Percentiles rank a stretch among this genome's conserved stretches.
These are phyloP conservation scores for Lagenaria siceraria DNA, from an alignment of 306 rosid genomes.

Conservation along the genomic window DNA sequence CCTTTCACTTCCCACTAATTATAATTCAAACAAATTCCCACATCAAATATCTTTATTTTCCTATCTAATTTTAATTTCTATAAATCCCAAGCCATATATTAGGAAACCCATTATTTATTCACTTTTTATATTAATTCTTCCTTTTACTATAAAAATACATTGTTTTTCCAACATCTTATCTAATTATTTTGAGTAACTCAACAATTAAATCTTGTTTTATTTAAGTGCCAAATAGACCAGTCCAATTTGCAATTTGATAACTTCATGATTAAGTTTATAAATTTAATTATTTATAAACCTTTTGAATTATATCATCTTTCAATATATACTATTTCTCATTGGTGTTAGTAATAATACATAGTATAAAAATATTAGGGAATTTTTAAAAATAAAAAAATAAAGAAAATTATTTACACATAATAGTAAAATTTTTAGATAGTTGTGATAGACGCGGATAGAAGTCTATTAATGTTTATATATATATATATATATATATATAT, in stretches of 20 bases:
- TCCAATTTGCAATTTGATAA: background rate
- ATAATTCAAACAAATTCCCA: background rate
- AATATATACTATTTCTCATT: no score
- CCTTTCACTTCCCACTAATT: background rate
- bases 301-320: no score
- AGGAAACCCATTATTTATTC: background rate
- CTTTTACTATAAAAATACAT: background rate
- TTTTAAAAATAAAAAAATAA: no score
- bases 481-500: no score
- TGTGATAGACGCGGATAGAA: no score
- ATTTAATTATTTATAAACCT: background rate
- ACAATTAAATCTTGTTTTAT: background rate
- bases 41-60: background rate
- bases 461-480: no score
- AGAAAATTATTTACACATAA: no score
- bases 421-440: no score
- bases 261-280: background rate
- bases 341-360: no score
- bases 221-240: background rate
- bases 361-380: no score
- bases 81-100: background rate
- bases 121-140: background rate
- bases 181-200: background rate
- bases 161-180: background rate
- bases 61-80: background rate